Evolutionary conservation across 352 stramenopile species (phyloP).

Genomic region (Globisporangium cederbergense): DNA sequence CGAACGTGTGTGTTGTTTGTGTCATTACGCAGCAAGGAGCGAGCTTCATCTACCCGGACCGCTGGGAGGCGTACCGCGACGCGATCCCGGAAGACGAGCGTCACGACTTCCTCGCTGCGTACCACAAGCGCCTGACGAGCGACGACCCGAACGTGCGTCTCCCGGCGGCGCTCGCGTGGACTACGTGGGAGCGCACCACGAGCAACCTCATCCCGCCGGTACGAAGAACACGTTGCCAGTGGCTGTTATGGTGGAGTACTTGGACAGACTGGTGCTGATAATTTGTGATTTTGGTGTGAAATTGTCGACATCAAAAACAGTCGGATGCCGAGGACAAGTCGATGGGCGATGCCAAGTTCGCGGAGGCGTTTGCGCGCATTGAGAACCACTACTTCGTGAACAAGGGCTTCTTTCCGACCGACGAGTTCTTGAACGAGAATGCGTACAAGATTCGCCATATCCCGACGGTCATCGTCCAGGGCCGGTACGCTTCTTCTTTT

Average conservation of each 20-base stretch:
- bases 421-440: constrained; percentile 89
- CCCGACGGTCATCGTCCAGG: constrained; percentile 90
- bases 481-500: constrained; percentile 35
- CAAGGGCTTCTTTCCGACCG: constrained; percentile 86
- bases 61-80: constrained; percentile 87
- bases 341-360: constrained; percentile 79
- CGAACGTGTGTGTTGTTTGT: not conserved
- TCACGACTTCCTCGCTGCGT: constrained; percentile 79
- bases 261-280: not conserved
- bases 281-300: not conserved
- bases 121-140: constrained; percentile 86
- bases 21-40: constrained; percentile 41
- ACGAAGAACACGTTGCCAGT: constrained; percentile 8
- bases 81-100: constrained; percentile 86
- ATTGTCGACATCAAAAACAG: constrained; percentile 13
- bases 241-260: not conserved
- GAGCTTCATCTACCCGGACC: constrained; percentile 90
- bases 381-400: constrained; percentile 94
- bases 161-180: constrained; percentile 86
- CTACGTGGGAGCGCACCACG: constrained; percentile 89
- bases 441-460: constrained; percentile 90
- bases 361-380: constrained; percentile 90
- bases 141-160: constrained; percentile 82
- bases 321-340: constrained; percentile 67
- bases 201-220: constrained; percentile 78